Conservation (phyloP, 169 alveolate species). For the Plasmodium vinckei region DNA sequence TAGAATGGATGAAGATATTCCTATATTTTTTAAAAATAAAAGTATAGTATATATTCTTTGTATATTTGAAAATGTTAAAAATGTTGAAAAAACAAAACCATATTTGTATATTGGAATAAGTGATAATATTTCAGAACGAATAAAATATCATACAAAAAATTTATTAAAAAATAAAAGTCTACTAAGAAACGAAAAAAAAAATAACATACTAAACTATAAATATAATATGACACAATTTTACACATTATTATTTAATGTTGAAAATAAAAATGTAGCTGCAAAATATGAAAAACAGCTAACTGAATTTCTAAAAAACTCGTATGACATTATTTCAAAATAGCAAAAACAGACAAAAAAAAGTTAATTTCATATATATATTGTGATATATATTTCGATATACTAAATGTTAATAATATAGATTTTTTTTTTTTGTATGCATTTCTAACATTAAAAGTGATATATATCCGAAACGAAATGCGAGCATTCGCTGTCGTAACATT, state of each 20-base stretch:
- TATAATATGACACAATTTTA: slow-evolving; percentile 34
- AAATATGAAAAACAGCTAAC: slow-evolving; percentile 62
- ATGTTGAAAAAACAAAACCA: slow-evolving; percentile 9
- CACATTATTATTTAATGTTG: slow-evolving; percentile 69
- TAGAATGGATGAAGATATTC: slow-evolving; percentile 70
- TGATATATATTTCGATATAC: not conserved
- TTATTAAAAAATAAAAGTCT: slow-evolving; percentile 70
- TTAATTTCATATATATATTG: not conserved
- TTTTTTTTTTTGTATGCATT: not conserved
- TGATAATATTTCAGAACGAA: slow-evolving; percentile 74
- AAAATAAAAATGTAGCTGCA: slow-evolving; percentile 57
- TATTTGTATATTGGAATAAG: slow-evolving; percentile 76
- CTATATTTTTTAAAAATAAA: slow-evolving; percentile 72
- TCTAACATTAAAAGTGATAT: slow-evolving; percentile 4
- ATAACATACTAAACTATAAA: slow-evolving; percentile 55
- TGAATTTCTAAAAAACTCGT: slow-evolving; percentile 12
- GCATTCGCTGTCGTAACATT: slow-evolving; percentile 70
- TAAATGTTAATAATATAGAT: not conserved
- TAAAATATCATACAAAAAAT: slow-evolving; percentile 68
- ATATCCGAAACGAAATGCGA: slow-evolving; percentile 51
- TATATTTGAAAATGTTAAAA: slow-evolving; percentile 20
- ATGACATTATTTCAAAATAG: slow-evolving; percentile 51
- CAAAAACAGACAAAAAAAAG: not conserved
- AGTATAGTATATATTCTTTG: slow-evolving; percentile 73
- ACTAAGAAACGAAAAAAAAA: slow-evolving; percentile 61